Percentiles rank a stretch among this genome's conserved stretches.
phyloP scores from a whole-genome alignment of 2,329 filamentous ascomycete genomes.

The Penicillium sp. region DNA sequence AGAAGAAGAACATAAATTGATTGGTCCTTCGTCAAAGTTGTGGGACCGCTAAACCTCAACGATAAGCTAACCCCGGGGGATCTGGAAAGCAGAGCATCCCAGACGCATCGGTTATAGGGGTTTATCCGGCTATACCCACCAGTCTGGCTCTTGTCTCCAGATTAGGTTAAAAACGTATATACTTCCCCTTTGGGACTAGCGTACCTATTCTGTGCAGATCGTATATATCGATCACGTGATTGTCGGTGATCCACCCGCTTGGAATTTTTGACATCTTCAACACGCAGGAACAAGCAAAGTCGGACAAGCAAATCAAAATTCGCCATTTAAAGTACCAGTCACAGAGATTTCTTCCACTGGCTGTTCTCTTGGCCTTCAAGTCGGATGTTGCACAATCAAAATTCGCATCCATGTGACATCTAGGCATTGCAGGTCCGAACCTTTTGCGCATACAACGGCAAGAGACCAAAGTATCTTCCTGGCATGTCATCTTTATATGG shows the following conservation, averaged over 20 bases:
- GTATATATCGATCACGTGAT: constrained; percentile 2
- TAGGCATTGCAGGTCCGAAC: background rate
- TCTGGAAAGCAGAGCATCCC: too few species aligned
- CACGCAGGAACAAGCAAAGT: background rate
- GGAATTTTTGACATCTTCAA: constrained; percentile 10
- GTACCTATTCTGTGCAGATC: background rate
- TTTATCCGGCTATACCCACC: too few species aligned
- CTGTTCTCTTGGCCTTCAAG: background rate
- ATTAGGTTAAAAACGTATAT: background rate
- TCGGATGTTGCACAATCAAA: background rate
- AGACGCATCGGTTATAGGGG: too few species aligned
- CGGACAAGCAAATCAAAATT: background rate
- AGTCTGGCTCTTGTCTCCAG: background rate
- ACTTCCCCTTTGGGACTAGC: background rate
- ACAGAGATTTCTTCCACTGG: rapidly evolving
- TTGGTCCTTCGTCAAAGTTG: background rate
- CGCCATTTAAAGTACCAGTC: background rate
- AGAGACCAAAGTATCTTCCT: constrained; percentile 1
- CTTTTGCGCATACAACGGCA: background rate
- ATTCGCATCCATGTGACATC: constrained; percentile 2
- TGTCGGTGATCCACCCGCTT: background rate
- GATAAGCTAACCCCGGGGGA: background rate
- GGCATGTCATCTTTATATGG: constrained; percentile 32
- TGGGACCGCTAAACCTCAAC: background rate
- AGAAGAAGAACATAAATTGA: too few species aligned